phyloP scores from a whole-genome alignment of 306 rosid genomes.

The Glycine soja region DNA sequence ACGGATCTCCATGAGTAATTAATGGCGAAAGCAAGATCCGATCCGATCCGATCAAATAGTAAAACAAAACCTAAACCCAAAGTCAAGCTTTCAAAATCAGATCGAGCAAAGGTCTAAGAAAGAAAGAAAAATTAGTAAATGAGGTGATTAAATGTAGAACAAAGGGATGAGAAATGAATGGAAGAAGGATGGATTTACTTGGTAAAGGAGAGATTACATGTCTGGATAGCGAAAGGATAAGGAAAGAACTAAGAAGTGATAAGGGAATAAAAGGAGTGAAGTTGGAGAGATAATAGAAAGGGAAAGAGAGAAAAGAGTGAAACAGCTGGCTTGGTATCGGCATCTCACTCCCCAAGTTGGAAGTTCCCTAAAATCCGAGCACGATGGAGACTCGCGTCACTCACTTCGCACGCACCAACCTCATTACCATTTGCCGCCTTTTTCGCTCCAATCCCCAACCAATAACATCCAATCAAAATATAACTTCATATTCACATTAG shows the following conservation, averaged over 20 bases:
- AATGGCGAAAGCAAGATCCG: slow-evolving; percentile 37
- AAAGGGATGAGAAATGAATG: neutral
- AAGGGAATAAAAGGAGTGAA: neutral
- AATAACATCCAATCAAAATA: no score
- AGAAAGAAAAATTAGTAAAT: neutral
- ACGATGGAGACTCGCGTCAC: slow-evolving; percentile 3
- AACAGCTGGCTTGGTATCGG: slow-evolving; percentile 52
- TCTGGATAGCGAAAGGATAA: neutral
- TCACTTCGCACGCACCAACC: neutral
- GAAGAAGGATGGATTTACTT: slow-evolving; percentile 23
- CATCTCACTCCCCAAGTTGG: slow-evolving; percentile 41
- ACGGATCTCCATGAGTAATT: slow-evolving; percentile 68
- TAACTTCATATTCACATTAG: no score
- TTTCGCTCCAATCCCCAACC: neutral
- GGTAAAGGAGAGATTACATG: slow-evolving; percentile 36
- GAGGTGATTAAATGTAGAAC: neutral
- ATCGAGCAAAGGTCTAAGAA: neutral
- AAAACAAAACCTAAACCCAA: neutral
- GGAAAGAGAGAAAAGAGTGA: neutral
- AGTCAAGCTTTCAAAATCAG: slow-evolving; percentile 33
- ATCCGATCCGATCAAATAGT: neutral
- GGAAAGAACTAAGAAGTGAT: neutral
- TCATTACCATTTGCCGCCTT: neutral
- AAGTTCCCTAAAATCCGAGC: slow-evolving; percentile 41
- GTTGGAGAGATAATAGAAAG: neutral